Percentiles rank a stretch among this genome's conserved stretches.
These are phyloP conservation scores for Fusarium graminum DNA, from an alignment of 2,329 filamentous ascomycete species.

Conservation along the genomic window DNA sequence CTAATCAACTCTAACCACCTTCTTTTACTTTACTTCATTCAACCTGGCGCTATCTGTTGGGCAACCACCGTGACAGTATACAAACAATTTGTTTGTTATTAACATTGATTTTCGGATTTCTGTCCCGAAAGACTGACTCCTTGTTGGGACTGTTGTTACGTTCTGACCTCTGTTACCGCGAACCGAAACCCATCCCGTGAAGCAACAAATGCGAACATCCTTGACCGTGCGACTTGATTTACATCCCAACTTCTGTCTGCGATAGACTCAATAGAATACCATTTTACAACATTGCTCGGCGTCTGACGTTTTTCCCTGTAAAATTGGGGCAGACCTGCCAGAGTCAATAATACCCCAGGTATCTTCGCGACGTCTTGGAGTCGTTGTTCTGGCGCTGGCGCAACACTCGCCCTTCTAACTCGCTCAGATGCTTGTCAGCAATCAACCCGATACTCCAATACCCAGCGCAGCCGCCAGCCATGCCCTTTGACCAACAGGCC, in stretches of 20 bases:
- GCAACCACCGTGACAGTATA: constrained; percentile 27
- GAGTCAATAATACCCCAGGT: constrained; percentile 15
- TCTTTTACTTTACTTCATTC: constrained; percentile 29
- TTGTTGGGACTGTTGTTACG: neutral
- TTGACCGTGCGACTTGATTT: constrained; percentile 36
- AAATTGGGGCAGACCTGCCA: constrained; percentile 6
- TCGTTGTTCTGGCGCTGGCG: constrained; percentile 42
- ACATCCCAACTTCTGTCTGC: constrained; percentile 15
- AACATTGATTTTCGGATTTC: constrained; percentile 12
- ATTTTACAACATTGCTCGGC: constrained; percentile 15
- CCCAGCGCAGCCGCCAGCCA: constrained; percentile 41
- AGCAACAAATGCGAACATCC: constrained; percentile 33
- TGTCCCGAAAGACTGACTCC: neutral
- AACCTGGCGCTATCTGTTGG: constrained; percentile 34
- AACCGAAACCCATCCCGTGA: constrained; percentile 14
- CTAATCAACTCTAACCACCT: constrained; percentile 3
- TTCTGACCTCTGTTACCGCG: constrained; percentile 13
- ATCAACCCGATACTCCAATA: constrained; percentile 38
- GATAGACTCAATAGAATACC: constrained; percentile 32
- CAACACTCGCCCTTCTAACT: constrained; percentile 46
- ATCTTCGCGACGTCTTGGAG: constrained; percentile 20
- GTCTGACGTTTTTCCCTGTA: constrained; percentile 11
- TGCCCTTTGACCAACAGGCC: constrained; percentile 60
- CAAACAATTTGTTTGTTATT: constrained; percentile 18
- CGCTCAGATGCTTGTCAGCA: constrained; percentile 58